Evolutionary conservation across 805 yeast genomes (phyloP), one percentile per base, ranked within the genome.

Genomic region (Wickerhamiella azyma): DNA sequence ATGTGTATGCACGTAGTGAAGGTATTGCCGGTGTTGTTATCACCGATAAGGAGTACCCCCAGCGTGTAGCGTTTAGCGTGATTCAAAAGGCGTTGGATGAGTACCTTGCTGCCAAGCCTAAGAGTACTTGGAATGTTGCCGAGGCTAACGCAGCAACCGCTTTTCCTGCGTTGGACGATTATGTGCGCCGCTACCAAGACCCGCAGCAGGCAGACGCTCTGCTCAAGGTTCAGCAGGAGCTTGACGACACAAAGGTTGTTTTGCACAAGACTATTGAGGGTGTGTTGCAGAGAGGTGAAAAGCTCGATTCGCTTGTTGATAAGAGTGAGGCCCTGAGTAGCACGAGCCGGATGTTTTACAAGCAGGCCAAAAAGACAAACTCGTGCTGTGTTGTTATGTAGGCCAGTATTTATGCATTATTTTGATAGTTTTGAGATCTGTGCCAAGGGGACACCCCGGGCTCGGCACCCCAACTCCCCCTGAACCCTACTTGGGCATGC

Each of bases 191-290:
- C 59, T 92, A 92, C 66, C 98, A 92, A 67, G 95, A 92, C 62
- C 99, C 99, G 26, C 73, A 81, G 37, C 95, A 92, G 68, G 97
- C 97, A 0, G 99, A 92, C 63, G 81, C 96, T 9, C 78, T 92
- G 52, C 81, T 92, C 94, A 83, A 81, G 63, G 98, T 92, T 18
- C 98, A 92, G 69, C 94, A 86, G 61, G 98, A 92, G 65, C 75
- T 92, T 57, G 98, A 92, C 64, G 98, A 92, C 61, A 92, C 98
- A 32, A 92, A 92, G 70, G 85, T 89, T 56, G 95, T 88, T 36
- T 71, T 92, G 58, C 97, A 92, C 66, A 88, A 89, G 67, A 86
- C 96, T 40, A 89, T 92, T 54, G 96, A 92, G 65, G 74, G 81
- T 51, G 96, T 92, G 8, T 72, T 92, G 61, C 94, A 85, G 64